Conservation (phyloP, 1,284 basidiomycete species). For the Cryptococcus sp. region DNA sequence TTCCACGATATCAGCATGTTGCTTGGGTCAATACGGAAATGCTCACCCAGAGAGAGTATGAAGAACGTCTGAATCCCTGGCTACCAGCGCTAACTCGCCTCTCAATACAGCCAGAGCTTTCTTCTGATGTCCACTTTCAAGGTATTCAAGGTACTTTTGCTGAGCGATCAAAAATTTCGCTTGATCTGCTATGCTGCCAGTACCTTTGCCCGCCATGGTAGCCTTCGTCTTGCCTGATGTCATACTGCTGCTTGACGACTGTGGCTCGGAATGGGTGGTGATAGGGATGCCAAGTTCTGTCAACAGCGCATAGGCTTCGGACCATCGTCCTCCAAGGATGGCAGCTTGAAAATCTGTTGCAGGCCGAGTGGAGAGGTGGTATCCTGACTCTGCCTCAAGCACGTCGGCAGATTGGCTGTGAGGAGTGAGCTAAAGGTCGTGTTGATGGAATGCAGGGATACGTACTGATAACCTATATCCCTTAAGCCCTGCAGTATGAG, state of each 20-base stretch:
- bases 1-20: constrained; percentile 39
- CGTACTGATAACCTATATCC: constrained; percentile 91
- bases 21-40: background rate
- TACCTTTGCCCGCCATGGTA: constrained; percentile 18
- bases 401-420: constrained; percentile 80
- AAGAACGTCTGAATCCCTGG: constrained; percentile 72
- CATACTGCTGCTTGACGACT: constrained; percentile 33
- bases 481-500: constrained; percentile 85
- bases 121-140: constrained; percentile 79
- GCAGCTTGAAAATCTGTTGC: constrained; percentile 80
- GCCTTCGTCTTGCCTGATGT: constrained; percentile 33
- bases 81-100: constrained; percentile 78
- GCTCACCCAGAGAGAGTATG: constrained; percentile 80
- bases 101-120: constrained; percentile 82
- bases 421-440: constrained; percentile 7
- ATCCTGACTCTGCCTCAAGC: constrained; percentile 90
- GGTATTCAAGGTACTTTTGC: constrained; percentile 95
- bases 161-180: constrained; percentile 84
- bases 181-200: constrained; percentile 57
- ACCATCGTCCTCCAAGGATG: constrained; percentile 82
- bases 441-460: constrained; percentile 26
- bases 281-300: constrained; percentile 62
- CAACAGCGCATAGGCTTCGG: constrained; percentile 72
- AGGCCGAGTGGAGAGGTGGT: constrained; percentile 74
- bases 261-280: constrained; percentile 8